Evolutionary conservation across 306 rosid genomes (phyloP).

Genomic region (Dicorynia guianensis): DNA sequence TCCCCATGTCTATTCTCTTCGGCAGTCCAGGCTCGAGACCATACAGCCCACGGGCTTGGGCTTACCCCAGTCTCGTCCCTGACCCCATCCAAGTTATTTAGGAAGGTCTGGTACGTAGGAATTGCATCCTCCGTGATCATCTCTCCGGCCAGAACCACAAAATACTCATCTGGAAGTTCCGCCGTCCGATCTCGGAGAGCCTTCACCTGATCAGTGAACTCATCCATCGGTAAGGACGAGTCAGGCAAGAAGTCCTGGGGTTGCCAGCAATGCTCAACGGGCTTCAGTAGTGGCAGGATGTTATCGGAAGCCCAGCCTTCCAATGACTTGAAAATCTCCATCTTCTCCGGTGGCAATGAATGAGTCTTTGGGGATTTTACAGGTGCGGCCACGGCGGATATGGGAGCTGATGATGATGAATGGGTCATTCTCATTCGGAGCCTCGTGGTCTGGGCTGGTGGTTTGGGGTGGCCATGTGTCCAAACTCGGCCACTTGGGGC

Average conservation of each 20-base stretch:
- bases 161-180: constrained; percentile 66
- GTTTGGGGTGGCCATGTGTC: not conserved
- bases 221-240: constrained; percentile 44
- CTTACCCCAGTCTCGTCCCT: constrained; percentile 67
- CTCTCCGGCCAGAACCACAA: constrained; percentile 67
- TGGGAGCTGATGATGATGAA: not conserved
- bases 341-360: constrained; percentile 57
- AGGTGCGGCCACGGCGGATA: constrained; percentile 41
- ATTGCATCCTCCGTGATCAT: constrained; percentile 79
- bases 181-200: constrained; percentile 65
- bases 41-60: constrained; percentile 64
- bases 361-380: constrained; percentile 36
- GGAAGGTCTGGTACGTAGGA: constrained; percentile 73
- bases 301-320: constrained; percentile 60
- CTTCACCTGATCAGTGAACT: constrained; percentile 59
- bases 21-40: constrained; percentile 79
- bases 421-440: not conserved
- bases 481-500: constrained; percentile 15
- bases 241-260: constrained; percentile 63
- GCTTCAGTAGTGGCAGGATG: constrained; percentile 61
- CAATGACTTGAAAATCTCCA: constrained; percentile 52
- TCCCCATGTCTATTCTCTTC: constrained; percentile 84
- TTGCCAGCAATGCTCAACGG: constrained; percentile 70
- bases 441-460: not conserved
- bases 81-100: constrained; percentile 67